Evolutionary conservation across 2,329 filamentous ascomycete genomes (phyloP), one percentile per base, ranked within the genome.

Genomic region (Epichloe festucae): DNA sequence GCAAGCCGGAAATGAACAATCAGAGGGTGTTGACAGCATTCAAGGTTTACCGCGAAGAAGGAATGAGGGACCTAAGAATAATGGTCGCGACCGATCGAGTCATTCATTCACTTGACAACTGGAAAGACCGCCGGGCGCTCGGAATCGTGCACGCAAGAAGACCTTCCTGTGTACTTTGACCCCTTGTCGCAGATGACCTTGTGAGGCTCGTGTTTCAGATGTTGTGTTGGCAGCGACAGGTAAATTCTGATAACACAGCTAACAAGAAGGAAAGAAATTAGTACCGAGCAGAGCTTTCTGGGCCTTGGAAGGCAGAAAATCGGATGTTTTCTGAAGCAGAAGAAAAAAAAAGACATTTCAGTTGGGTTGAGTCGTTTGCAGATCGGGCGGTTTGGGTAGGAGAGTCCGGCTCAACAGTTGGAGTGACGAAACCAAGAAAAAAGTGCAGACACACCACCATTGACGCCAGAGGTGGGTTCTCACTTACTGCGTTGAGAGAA

Each of bases 161-260:
- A 23, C 15, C 10, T 12, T 40, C 31, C 15, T 40, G 7, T n/a
- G 23, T 34, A 35, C n/a, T 34, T 17, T 35, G 19, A 19, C 49
- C 47, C 43, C 49, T 48, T 45, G 47, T 49, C 50, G 35, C 40
- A 46, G 42, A 49, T 31, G 31, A 48, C 11, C 17, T 34, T 44
- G 31, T 44, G 46, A 39, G 31, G 35, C 14, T 19, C 46, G 42
- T 45, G 50, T 54, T 52, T 54, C 50, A 52, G 43, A 50, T 47
- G 11, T 23, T 31, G 27, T 23, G 50, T 46, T 42, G 50, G 41
- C 42, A 14, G 31, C 36, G n/a, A 47, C 17, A 17, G 23, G 42
- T 46, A 42, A 46, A 14, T n/a, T 48, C 31, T 41, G 47, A 49
- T 38, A 43, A 38, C 31, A 38, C 31, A 47, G 38, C 38, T 51